Base-by-base conservation (phyloP, 176 grass and related monocot species). In the Rhynchospora pubera region DNA sequence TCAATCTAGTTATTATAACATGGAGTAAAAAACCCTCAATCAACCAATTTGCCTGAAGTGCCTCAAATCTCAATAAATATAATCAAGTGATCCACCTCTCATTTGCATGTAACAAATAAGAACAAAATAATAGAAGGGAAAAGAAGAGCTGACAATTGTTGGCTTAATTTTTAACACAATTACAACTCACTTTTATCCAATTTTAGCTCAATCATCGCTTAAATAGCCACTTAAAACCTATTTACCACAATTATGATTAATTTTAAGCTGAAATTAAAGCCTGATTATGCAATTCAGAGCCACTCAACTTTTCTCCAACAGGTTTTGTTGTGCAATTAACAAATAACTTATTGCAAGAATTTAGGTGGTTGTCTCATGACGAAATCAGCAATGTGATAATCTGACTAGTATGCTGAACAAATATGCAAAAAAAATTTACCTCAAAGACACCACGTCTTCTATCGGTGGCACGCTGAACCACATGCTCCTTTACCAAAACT, bases 361-460 rank as follows among this genome's bases (percentile, higher is more conserved):
- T 28, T 28, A 28, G 26, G 26, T 11, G 26, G 11, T 10, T 65
- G 39, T 14, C 24, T 48, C 45, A 24, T 75, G 45, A 22, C 52
- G 0, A 24, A 75, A 28, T 28, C n/a, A 60, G 19, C 47, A 48
- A 72, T 13, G n/a, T 75, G 32, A 5, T 18, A 44, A 30, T n/a
- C 34, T 5, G 16, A 68, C 2, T 5, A 6, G 65, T 9, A 68
- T 68, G 15, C 34, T 68, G 39, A 68, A 43, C 12, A 76, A 18
- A 76, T 51, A 68, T 68, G 14, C 48, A 76, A 76, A 6, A 52
- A 13, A 77, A 60, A 21, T 86, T 12, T 91, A 94, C 94, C 95
- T 98, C 95, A 84, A 98, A 82, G 83, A 98, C 90, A 62, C 95
- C 95, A 65, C 95, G 95, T 59, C 92, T 94, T 77, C 92, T 91